Evolutionary conservation across 176 grass and related monocot genomes (phyloP).

Genomic region (Rhynchospora pubera): DNA sequence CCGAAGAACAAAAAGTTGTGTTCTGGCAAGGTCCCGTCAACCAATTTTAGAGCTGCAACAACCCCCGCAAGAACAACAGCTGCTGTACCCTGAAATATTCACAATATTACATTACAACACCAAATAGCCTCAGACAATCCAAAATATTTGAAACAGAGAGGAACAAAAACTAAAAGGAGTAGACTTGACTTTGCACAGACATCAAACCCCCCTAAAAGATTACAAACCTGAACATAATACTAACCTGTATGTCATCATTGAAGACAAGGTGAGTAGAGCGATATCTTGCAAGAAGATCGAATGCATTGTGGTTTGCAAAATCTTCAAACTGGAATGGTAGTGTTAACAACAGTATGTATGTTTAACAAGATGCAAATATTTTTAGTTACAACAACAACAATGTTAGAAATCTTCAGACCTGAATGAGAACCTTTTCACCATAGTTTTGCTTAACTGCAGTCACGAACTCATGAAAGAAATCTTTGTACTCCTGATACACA

Average conservation of each 20-base stretch:
- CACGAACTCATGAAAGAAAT: conserved; percentile 84
- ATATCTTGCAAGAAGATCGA: conserved; percentile 85
- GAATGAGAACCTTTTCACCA: conserved; percentile 83
- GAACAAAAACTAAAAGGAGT: not conserved
- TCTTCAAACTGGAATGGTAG: conserved; percentile 64
- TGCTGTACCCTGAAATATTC: conserved; percentile 59
- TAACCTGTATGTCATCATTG: conserved; percentile 98
- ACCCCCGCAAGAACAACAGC: conserved; percentile 78
- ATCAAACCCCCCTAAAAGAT: not conserved
- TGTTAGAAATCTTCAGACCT: conserved; percentile 33
- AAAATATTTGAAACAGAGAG: not conserved
- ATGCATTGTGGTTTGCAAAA: conserved; percentile 89
- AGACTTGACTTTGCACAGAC: no score
- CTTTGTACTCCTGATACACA: conserved; percentile 55
- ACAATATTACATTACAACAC: not conserved
- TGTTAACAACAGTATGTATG: not conserved
- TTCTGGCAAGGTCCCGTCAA: conserved; percentile 53
- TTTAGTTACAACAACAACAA: not conserved
- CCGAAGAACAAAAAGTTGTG: conserved; percentile 91
- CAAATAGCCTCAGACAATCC: not conserved
- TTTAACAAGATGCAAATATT: not conserved
- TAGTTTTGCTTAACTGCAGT: conserved; percentile 79
- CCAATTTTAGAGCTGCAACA: conserved; percentile 61
- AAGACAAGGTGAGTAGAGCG: conserved; percentile 73
- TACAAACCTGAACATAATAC: not conserved